Conservation (phyloP, 1,139 yeast species). For the Blastobotrys capitulatus region DNA sequence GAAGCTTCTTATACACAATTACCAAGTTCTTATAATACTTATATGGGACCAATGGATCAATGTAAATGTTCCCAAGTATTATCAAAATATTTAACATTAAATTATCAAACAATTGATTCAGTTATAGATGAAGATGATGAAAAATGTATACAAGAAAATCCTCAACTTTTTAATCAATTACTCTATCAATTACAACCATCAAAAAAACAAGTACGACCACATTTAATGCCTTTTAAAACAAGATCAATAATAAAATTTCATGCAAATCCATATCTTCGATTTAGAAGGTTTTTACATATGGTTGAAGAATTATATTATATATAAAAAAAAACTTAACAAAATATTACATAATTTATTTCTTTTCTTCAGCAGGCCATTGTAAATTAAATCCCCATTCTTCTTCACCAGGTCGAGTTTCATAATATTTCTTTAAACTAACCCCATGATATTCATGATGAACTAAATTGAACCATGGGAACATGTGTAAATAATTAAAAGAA, state of each 20-base stretch:
- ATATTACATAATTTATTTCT: slow-evolving; percentile 1
- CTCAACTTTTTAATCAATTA: slow-evolving; percentile 1
- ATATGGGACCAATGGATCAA: slow-evolving; percentile 8
- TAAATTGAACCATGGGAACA: slow-evolving; percentile 80
- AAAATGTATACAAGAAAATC: slow-evolving; percentile 4
- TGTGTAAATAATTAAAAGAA: slow-evolving; percentile 55
- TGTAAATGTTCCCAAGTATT: slow-evolving; percentile 6
- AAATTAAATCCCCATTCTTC: slow-evolving; percentile 38
- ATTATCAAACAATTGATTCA: neutral
- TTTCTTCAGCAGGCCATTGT: slow-evolving; percentile 19
- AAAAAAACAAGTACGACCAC: slow-evolving; percentile 3
- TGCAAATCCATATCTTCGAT: slow-evolving; percentile 2
- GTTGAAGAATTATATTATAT: neutral
- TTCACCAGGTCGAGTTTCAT: slow-evolving; percentile 52
- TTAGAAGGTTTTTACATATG: slow-evolving; percentile 1
- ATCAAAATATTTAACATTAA: neutral
- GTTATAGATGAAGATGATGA: neutral
- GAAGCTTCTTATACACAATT: neutral
- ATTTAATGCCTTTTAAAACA: slow-evolving; percentile 5
- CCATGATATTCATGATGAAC: slow-evolving; percentile 84
- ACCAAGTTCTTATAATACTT: slow-evolving; percentile 7
- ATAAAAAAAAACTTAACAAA: neutral
- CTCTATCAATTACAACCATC: neutral
- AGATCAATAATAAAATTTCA: neutral
- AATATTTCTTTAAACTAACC: slow-evolving; percentile 62